These are phyloP conservation scores for Neoboletus subvelutipes DNA, from an alignment of 768 basidiomycete genomes.

Conservation along the genomic window DNA sequence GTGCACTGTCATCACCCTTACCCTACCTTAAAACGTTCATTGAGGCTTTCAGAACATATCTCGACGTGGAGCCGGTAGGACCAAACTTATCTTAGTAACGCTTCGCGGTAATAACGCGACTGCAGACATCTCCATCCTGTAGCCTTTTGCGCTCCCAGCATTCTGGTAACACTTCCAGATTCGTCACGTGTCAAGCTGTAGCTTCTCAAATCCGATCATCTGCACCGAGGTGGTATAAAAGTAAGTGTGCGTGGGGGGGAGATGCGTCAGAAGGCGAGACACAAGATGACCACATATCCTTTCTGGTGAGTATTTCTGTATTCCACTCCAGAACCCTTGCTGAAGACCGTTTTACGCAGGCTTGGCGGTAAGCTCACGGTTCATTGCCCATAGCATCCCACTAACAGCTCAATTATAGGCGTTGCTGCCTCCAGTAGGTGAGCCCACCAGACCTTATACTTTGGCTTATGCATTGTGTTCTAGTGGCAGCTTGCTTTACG, in stretches of 20 bases:
- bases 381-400: not conserved
- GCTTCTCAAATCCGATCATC: conserved; percentile 4
- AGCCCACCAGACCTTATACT: not conserved
- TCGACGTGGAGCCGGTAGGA: not conserved
- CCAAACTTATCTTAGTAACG: conserved; percentile 2
- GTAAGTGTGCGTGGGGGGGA: not conserved
- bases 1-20: not conserved
- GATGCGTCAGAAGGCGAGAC: conserved; percentile 10
- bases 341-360: conserved; percentile 37
- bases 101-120: conserved; percentile 5
- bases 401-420: conserved; percentile 37
- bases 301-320: conserved; percentile 30
- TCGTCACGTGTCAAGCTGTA: conserved; percentile 11
- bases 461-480: conserved; percentile 9
- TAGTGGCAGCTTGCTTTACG: conserved; percentile 79
- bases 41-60: conserved; percentile 4
- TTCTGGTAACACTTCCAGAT: not conserved
- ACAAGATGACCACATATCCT: conserved; percentile 29
- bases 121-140: conserved; percentile 13
- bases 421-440: conserved; percentile 62
- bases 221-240: conserved; percentile 19
- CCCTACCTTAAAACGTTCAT: conserved; percentile 1
- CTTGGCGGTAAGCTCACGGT: conserved; percentile 52
- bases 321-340: not conserved
- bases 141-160: conserved; percentile 15